Base-by-base conservation (phyloP, 1,139 yeast genomes). In the Candida pseudocylindracea region DNA sequence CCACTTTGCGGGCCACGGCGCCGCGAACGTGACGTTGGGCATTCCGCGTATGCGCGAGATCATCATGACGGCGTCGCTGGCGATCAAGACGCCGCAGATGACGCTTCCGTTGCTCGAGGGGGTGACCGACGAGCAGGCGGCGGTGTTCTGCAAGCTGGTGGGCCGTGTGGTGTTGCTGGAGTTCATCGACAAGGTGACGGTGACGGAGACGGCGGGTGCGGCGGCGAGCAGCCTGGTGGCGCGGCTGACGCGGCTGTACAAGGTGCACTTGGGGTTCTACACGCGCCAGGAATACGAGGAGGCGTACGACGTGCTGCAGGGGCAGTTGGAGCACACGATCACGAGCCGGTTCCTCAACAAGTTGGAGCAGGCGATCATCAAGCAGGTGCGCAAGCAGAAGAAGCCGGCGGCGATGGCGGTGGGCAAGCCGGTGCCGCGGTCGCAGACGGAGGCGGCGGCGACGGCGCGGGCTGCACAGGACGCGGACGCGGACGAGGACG, bases 1-100 rank as follows among this genome's bases (percentile, higher is more conserved):
- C 92, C 99, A 91, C 62, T 91, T 91, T 49, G 99, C 99, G 44
- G 99, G 99, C 53, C 98, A 91, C 60, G 99, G 99, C 70, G 99
- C 98, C 37, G 98, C 98, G 33, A 91, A 91, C 55, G 99, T 91
- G 42, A 91, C 99, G 1, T 67, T 91, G 49, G 99, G 99, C 76
- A 91, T 91, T 50, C 99, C 99, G 33, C 94, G 99, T 71, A 75
- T 91, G 85, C 76, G 99, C 69, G 99, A 91, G 68, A 91, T 91
- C 50, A 85, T 91, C 50, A 91, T 91, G 98, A 91, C 98, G 12
- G 99, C 98, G 9, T 80, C 94, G 37, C 72, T 94, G 13, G 60
- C 79, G 35, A 91, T 91, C 48, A 81, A 83, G 59, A 91, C 99
- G 10, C 99, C 99, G 34, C 96, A 88, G 57, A 91, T 91, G 98